Percentiles rank a stretch among this genome's conserved stretches.
phyloP scores from a whole-genome alignment of 2,329 filamentous ascomycete genomes.

The Corniculantispora saksenae region DNA sequence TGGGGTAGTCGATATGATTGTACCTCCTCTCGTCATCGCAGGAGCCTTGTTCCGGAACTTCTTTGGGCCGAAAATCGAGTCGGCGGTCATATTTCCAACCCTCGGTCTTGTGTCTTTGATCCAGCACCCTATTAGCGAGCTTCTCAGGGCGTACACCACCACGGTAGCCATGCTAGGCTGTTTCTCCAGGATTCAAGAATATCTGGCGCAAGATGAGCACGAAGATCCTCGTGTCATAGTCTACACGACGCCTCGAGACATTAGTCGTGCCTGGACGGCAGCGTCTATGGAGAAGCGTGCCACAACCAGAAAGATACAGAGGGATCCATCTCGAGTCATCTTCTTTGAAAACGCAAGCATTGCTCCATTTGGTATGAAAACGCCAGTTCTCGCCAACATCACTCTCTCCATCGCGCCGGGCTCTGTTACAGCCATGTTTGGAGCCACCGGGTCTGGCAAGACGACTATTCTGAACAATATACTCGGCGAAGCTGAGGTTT shows the following conservation, averaged over 20 bases:
- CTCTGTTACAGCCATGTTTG: neutral
- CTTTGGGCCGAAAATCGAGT: too few species aligned
- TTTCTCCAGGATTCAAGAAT: neutral
- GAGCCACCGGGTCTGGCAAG: neutral
- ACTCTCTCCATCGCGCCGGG: neutral
- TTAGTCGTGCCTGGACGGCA: too few species aligned
- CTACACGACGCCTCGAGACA: neutral
- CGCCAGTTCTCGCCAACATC: neutral
- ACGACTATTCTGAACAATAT: neutral
- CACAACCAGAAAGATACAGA: too few species aligned
- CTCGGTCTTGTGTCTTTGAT: too few species aligned
- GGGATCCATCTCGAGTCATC: neutral
- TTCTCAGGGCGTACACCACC: too few species aligned
- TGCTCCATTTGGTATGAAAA: neutral
- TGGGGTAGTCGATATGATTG: too few species aligned
- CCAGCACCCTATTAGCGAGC: too few species aligned
- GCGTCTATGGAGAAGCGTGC: too few species aligned
- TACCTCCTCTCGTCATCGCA: too few species aligned
- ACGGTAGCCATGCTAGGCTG: neutral
- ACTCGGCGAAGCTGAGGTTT: neutral
- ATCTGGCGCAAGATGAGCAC: neutral
- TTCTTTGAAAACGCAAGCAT: neutral
- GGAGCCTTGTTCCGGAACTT: too few species aligned
- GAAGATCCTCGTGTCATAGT: neutral
- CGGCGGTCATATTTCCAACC: too few species aligned